These are phyloP conservation scores for Amaranthus hypochondriacus DNA, from an alignment of 148 eudicot species.

Conservation along the genomic window DNA sequence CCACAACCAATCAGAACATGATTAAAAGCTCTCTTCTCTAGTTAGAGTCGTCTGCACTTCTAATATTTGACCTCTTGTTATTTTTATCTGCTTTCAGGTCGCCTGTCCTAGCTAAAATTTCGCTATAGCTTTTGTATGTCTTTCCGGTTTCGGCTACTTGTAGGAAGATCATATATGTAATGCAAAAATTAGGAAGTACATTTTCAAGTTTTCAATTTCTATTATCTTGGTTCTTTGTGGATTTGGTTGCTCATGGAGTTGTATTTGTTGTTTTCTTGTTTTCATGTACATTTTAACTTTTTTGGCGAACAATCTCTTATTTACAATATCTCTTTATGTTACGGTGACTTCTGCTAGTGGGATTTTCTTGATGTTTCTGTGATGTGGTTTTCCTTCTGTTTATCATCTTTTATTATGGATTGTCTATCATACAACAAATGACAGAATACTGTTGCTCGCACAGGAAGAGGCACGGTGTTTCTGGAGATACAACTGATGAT, in stretches of 20 bases:
- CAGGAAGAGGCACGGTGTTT: slow-evolving; percentile 26
- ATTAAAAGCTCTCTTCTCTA: not conserved
- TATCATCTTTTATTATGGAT: not conserved
- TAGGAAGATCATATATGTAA: not conserved
- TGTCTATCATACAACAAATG: not conserved
- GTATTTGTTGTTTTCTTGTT: not conserved
- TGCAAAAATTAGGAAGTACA: not conserved
- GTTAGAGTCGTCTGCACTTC: not conserved
- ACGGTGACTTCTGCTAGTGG: not conserved
- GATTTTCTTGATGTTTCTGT: not conserved
- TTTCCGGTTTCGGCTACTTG: not conserved
- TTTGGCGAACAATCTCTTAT: not conserved
- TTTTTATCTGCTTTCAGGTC: not conserved
- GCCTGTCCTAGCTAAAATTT: too few species aligned
- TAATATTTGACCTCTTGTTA: not conserved
- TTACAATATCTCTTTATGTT: not conserved
- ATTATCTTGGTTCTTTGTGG: not conserved
- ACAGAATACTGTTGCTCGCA: not conserved
- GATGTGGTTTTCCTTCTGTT: not conserved
- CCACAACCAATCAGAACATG: too few species aligned
- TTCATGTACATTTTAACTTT: not conserved
- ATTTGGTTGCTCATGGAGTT: not conserved
- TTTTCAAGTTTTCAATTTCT: not conserved
- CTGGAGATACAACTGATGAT: slow-evolving; percentile 22
- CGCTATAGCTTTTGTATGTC: not conserved